Evolutionary conservation across 2,329 filamentous ascomycete genomes (phyloP).

Genomic region (Septoria petroselini): DNA sequence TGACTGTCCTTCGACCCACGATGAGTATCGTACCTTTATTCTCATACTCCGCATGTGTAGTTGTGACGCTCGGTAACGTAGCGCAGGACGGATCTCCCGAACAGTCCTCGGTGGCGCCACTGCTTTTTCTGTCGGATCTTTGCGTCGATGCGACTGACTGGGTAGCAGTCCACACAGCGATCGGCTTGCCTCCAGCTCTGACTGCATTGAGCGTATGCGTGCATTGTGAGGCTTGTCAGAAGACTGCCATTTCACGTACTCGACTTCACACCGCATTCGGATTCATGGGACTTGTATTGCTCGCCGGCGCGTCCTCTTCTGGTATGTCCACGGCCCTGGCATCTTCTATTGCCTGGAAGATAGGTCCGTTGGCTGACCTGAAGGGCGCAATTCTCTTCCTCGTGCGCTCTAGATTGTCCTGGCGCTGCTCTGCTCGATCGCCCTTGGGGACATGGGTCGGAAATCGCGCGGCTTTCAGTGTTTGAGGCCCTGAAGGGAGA

Average conservation of each 20-base stretch:
- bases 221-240: too few relatives aligned
- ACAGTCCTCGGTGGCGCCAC: too few relatives aligned
- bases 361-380: conserved; percentile 8
- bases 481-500: conserved; percentile 36
- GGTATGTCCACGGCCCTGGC: not conserved
- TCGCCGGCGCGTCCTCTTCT: conserved; percentile 22
- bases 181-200: not conserved
- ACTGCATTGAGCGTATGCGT: not conserved
- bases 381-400: conserved; percentile 17
- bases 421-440: conserved; percentile 3
- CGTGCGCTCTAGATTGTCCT: conserved; percentile 1
- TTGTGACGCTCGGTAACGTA: too few relatives aligned
- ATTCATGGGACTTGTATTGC: conserved; percentile 27
- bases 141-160: too few relatives aligned
- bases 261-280: conserved; percentile 60
- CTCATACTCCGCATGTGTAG: too few relatives aligned
- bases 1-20: too few relatives aligned
- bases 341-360: not conserved
- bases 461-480: conserved; percentile 33
- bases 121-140: too few relatives aligned
- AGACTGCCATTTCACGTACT: too few relatives aligned
- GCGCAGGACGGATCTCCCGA: too few relatives aligned
- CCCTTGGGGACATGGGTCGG: conserved; percentile 31
- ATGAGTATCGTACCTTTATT: too few relatives aligned
- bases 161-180: too few relatives aligned